Base-by-base conservation (phyloP, 2,329 filamentous ascomycete species). In the Huntiella omanensis region DNA sequence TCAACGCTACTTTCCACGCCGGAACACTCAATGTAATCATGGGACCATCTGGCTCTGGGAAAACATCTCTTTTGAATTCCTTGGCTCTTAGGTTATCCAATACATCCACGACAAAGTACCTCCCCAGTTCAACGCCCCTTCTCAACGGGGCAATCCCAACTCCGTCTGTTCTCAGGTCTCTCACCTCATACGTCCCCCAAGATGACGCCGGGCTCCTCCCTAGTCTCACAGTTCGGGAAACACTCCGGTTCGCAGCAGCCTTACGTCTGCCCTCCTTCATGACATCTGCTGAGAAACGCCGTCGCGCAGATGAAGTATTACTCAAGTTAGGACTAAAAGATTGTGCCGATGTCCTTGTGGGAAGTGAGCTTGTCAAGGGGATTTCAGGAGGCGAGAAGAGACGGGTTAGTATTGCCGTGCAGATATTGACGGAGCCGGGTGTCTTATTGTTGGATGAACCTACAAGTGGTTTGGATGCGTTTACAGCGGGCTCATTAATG, bases 361-460 rank as follows among this genome's bases (percentile, higher is more conserved):
- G 82, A 2, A 79, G 71, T 48, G 78, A 83, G 6, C 59, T 82
- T 3, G 68, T 83, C 53, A 86, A 86, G 57, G 81, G 82, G 0
- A 85, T 87, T 28, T 84, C 79, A 6, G 82, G 82, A 2, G 83
- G 83, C 13, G 81, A 87, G 59, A 86, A 85, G 60, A 69, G 82
- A 2, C 71, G 83, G 47, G 80, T 86, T 4, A 80, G 78, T 2
- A 85, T 87, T 50, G 82, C 80, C 0, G 75, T 85, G 0, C 82
- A 87, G 53, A 77, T 86, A 5, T 65, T 87, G 8, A 86, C 80
- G 0, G 79, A 85, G 49, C 82, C 82, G 1, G 73, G 75, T 1
- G 70, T 87, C 2, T 61, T 87, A 1, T 64, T 87, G 0, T 68
- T 87, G 0, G 82, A 87, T 50, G 82, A 87, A 53, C 82, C 83